Evolutionary conservation across 2,329 filamentous ascomycete genomes (phyloP).

Genomic region (Cadophora malorum): DNA sequence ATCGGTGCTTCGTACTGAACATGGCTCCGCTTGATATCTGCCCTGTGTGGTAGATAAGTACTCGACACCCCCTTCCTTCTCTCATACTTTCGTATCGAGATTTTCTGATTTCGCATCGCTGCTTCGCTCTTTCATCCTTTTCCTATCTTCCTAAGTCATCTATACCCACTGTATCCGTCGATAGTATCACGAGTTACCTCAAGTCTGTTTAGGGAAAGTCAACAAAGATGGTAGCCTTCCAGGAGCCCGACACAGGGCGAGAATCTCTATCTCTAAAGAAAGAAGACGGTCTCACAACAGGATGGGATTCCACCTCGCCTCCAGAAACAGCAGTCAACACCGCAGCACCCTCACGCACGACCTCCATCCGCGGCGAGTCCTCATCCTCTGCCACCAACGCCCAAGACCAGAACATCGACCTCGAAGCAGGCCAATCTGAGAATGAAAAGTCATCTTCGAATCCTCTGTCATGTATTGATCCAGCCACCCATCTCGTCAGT

Average conservation of each 20-base stretch:
- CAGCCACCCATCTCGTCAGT: slow-evolving; percentile 32
- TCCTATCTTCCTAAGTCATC: too few species aligned
- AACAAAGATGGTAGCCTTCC: slow-evolving; percentile 20
- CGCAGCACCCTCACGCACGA: slow-evolving; percentile 20
- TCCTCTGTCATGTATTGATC: slow-evolving; percentile 2
- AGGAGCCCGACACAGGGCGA: slow-evolving; percentile 1
- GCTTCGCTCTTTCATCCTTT: not conserved
- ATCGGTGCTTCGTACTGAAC: not conserved
- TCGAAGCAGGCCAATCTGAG: not conserved
- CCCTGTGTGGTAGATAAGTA: not conserved
- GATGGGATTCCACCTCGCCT: slow-evolving; percentile 10
- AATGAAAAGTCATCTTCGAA: not conserved
- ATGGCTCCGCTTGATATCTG: not conserved
- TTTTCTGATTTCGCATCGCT: not conserved
- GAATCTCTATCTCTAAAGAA: not conserved
- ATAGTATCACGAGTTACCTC: not conserved
- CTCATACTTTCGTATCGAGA: not conserved
- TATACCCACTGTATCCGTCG: too few species aligned
- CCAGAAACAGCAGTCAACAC: slow-evolving; percentile 30
- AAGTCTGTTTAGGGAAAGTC: not conserved
- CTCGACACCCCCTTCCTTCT: not conserved
- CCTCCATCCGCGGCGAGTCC: slow-evolving; percentile 8
- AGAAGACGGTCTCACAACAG: slow-evolving; percentile 3
- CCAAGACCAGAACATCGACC: not conserved
- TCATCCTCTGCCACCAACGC: not conserved